A percentile compares a stretch with the other conserved stretches of the same genome.
Evolutionary conservation across 257 asterid genomes (phyloP).

Genomic region (Gentiana dahurica): DNA sequence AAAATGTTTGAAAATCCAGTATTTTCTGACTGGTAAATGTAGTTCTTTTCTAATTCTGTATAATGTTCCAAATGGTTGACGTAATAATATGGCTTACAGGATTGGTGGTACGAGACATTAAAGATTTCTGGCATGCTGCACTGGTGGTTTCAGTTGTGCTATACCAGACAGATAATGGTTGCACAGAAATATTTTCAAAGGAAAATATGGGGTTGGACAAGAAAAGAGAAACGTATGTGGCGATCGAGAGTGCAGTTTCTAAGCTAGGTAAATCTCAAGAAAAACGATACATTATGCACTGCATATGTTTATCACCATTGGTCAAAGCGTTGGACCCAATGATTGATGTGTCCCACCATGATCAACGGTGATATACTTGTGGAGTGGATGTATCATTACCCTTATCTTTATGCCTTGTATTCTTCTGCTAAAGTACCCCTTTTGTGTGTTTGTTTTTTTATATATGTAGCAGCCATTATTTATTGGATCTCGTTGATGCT

Average conservation of each 20-base stretch:
- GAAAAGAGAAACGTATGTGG: slow-evolving; percentile 29
- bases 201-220: slow-evolving; percentile 28
- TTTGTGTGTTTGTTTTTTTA: background rate
- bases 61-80: background rate
- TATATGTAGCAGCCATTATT: background rate
- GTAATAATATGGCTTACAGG: slow-evolving; percentile 29
- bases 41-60: background rate
- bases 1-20: too few species aligned
- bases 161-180: slow-evolving; percentile 30
- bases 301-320: background rate
- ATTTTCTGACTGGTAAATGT: too few species aligned
- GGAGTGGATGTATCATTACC: background rate
- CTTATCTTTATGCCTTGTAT: background rate
- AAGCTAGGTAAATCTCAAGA: slow-evolving; percentile 34
- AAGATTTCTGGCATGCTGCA: slow-evolving; percentile 71
- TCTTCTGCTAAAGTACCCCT: background rate
- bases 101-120: slow-evolving; percentile 65
- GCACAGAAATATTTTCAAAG: slow-evolving; percentile 8
- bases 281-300: background rate
- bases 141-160: slow-evolving; percentile 51
- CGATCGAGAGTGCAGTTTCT: slow-evolving; percentile 36
- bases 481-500: background rate
- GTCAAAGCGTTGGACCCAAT: background rate
- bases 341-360: background rate
- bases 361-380: background rate